Percentiles rank a stretch among this genome's conserved stretches.
These are phyloP conservation scores for Candida sp. DNA, from an alignment of 1,139 yeast species.

Conservation along the genomic window DNA sequence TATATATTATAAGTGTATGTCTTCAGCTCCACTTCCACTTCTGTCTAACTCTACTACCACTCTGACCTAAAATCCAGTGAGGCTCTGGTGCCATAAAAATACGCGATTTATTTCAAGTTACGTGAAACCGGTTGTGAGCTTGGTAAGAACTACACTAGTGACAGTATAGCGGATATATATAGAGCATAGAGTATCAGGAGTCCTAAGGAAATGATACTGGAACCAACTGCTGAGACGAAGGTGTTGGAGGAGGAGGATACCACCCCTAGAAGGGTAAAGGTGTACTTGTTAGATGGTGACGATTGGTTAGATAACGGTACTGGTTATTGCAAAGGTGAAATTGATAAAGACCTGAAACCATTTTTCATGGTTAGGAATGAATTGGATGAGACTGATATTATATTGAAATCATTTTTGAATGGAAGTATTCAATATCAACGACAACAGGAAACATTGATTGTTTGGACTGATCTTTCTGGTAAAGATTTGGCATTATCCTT, in stretches of 20 bases:
- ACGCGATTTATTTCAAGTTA: too few relatives aligned
- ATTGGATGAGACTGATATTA: conserved; percentile 51
- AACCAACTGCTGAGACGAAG: conserved; percentile 1
- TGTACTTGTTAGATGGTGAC: conserved; percentile 74
- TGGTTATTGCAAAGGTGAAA: conserved; percentile 80
- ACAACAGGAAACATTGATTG: conserved; percentile 91
- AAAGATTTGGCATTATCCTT: conserved; percentile 87
- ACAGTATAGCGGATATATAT: background rate
- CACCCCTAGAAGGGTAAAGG: conserved; percentile 78
- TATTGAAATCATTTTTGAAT: conserved; percentile 63
- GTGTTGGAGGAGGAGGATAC: conserved; percentile 5
- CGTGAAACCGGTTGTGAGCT: too few relatives aligned
- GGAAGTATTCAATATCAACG: conserved; percentile 85
- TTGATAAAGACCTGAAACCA: conserved; percentile 44
- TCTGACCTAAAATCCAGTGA: too few relatives aligned
- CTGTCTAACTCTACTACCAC: too few relatives aligned
- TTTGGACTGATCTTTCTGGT: conserved; percentile 85
- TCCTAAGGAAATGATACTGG: conserved; percentile 1
- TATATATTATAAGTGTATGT: too few relatives aligned
- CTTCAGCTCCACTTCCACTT: too few relatives aligned
- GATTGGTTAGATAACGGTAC: conserved; percentile 95
- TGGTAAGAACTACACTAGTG: background rate
- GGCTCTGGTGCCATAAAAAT: too few relatives aligned
- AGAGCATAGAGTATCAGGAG: background rate
- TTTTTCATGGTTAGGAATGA: conserved; percentile 75